A percentile compares a stretch with the other conserved stretches of the same genome.
These are phyloP conservation scores for Leptographium lundbergii DNA, from an alignment of 2,329 filamentous ascomycete species.

Conservation along the genomic window DNA sequence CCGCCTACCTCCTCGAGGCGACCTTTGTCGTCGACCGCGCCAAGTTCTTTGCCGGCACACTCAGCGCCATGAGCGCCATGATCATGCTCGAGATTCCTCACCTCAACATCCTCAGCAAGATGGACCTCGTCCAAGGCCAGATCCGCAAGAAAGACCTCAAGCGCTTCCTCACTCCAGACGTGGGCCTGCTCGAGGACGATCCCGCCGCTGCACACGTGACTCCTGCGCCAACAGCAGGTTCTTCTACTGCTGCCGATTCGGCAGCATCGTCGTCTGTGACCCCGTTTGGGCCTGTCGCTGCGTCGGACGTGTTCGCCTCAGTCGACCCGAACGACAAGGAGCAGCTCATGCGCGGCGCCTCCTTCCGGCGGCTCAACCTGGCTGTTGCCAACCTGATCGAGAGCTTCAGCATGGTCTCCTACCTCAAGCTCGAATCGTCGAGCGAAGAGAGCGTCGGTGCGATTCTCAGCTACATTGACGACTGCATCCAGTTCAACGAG, in stretches of 20 bases:
- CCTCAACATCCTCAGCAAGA: conserved; percentile 92
- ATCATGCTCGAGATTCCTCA: conserved; percentile 96
- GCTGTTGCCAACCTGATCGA: conserved; percentile 88
- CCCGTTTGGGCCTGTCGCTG: neutral
- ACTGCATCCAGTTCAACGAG: conserved; percentile 87
- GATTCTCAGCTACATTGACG: conserved; percentile 85
- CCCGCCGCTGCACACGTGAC: conserved; percentile 32
- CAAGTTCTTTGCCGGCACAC: conserved; percentile 92
- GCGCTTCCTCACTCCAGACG: conserved; percentile 79
- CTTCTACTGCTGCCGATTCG: conserved; percentile 8
- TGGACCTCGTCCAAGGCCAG: conserved; percentile 90
- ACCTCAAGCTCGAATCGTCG: conserved; percentile 76
- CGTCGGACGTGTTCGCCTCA: conserved; percentile 27
- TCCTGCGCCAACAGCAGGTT: neutral
- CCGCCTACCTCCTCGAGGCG: conserved; percentile 86
- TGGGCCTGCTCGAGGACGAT: conserved; percentile 69
- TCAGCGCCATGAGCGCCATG: conserved; percentile 98
- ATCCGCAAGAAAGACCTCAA: conserved; percentile 80
- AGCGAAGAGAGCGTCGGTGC: conserved; percentile 81
- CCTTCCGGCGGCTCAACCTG: conserved; percentile 71
- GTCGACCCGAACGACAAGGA: conserved; percentile 52
- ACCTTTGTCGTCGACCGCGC: conserved; percentile 92
- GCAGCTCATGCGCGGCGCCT: conserved; percentile 65
- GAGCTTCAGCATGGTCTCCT: conserved; percentile 96
- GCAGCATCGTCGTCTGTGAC: neutral